These are phyloP conservation scores for Leccinum variicolor DNA, from an alignment of 768 basidiomycete genomes.

Conservation along the genomic window DNA sequence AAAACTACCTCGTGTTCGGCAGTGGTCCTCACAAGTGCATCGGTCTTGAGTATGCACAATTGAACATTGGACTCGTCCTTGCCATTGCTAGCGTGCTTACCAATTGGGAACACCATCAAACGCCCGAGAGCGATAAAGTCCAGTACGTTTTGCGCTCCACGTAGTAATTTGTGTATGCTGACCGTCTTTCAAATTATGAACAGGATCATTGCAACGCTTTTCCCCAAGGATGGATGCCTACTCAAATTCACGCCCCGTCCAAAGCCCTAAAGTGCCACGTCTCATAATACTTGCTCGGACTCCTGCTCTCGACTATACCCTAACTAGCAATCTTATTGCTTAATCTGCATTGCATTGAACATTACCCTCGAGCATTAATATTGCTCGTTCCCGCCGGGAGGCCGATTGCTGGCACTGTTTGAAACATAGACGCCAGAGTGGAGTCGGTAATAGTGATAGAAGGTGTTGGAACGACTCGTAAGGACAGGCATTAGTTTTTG, in stretches of 20 bases:
- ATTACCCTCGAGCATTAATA: background rate
- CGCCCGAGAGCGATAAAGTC: conserved; percentile 73
- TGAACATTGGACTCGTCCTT: conserved; percentile 86
- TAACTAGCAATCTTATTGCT: conserved; percentile 9
- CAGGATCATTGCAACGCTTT: conserved; percentile 93
- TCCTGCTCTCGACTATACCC: background rate
- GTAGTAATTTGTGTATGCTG: background rate
- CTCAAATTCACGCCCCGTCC: conserved; percentile 71
- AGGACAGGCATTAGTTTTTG: background rate
- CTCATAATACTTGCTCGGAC: background rate
- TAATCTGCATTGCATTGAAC: conserved; percentile 12
- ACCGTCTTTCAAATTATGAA: background rate
- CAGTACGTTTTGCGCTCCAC: conserved; percentile 50
- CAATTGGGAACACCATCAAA: conserved; percentile 86
- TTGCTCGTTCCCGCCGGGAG: background rate
- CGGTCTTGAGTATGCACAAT: conserved; percentile 86
- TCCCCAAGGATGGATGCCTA: conserved; percentile 90
- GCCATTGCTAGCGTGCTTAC: conserved; percentile 78
- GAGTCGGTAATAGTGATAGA: background rate
- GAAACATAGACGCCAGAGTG: background rate
- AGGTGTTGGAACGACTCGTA: background rate
- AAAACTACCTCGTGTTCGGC: conserved; percentile 96
- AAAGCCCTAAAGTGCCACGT: conserved; percentile 13
- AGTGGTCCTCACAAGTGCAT: conserved; percentile 92
- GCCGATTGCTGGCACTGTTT: background rate